phyloP scores from a whole-genome alignment of 306 rosid genomes.

The Fagus crenata region DNA sequence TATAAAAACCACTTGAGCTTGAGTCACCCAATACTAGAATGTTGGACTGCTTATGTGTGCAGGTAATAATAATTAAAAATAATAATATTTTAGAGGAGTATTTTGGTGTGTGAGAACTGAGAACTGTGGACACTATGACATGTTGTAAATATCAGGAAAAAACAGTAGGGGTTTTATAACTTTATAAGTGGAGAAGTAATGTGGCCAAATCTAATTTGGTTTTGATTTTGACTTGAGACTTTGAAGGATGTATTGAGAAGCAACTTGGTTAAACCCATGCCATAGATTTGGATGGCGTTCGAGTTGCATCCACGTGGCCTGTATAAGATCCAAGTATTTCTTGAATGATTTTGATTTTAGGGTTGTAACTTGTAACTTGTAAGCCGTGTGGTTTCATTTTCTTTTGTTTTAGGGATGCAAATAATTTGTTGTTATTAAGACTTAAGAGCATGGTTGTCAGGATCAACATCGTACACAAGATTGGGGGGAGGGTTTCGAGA shows the following conservation, averaged over 20 bases:
- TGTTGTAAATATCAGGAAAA: too few relatives aligned
- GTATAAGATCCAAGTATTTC: constrained; percentile 28
- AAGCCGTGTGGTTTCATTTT: not conserved
- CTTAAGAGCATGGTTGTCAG: too few relatives aligned
- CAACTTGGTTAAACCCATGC: constrained; percentile 31
- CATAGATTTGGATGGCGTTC: constrained; percentile 40
- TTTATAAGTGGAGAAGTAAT: too few relatives aligned
- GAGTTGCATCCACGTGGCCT: constrained; percentile 43
- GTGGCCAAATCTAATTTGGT: constrained; percentile 13
- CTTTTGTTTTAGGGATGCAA: not conserved
- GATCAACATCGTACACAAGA: too few relatives aligned
- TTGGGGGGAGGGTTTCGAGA: too few relatives aligned
- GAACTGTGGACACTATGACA: not conserved
- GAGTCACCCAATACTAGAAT: not conserved
- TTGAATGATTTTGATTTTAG: not conserved
- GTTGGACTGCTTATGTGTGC: not conserved
- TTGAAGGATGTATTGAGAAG: not conserved
- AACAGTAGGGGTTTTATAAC: too few relatives aligned
- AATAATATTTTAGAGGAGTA: not conserved
- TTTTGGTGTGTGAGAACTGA: not conserved
- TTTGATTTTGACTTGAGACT: not conserved
- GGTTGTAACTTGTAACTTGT: not conserved
- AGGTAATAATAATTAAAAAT: not conserved
- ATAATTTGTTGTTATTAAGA: too few relatives aligned
- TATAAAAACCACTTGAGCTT: not conserved